phyloP scores from a whole-genome alignment of 73 alveolate genomes.

The Stentor roeselii region DNA sequence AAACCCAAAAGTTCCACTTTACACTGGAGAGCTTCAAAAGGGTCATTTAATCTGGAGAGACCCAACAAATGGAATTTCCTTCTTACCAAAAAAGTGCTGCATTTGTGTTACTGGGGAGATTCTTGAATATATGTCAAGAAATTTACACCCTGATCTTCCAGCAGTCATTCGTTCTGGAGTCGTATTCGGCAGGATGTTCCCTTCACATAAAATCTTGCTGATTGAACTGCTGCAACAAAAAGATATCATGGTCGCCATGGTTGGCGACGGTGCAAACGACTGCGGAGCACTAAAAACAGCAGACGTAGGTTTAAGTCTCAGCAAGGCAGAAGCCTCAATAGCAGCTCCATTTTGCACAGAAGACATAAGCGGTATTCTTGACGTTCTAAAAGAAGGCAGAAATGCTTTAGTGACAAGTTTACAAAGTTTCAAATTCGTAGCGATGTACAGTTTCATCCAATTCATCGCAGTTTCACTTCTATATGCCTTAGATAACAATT shows the following conservation, averaged over 20 bases:
- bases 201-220: slow-evolving; percentile 92
- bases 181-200: slow-evolving; percentile 97
- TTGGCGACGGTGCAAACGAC: slow-evolving; percentile 99
- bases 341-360: slow-evolving; percentile 98
- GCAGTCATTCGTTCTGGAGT: slow-evolving; percentile 68
- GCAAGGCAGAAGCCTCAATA: slow-evolving; percentile 97
- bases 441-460: slow-evolving; percentile 92
- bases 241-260: slow-evolving; percentile 85
- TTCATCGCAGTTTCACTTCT: slow-evolving; percentile 76
- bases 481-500: slow-evolving; percentile 64
- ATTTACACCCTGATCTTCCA: background rate
- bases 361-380: slow-evolving; percentile 78
- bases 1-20: slow-evolving; percentile 48
- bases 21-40: slow-evolving; percentile 47
- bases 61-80: background rate
- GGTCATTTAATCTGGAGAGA: slow-evolving; percentile 51
- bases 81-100: slow-evolving; percentile 6
- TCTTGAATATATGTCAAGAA: background rate
- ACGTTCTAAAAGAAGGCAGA: slow-evolving; percentile 94
- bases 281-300: slow-evolving; percentile 96
- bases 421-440: slow-evolving; percentile 94
- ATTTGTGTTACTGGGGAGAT: background rate
- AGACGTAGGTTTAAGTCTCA: slow-evolving; percentile 85
- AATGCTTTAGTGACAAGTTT: slow-evolving; percentile 91
- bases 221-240: slow-evolving; percentile 68